These are phyloP conservation scores for Wickerhamiella alocasiicola DNA, from an alignment of 805 yeast species.

Conservation along the genomic window DNA sequence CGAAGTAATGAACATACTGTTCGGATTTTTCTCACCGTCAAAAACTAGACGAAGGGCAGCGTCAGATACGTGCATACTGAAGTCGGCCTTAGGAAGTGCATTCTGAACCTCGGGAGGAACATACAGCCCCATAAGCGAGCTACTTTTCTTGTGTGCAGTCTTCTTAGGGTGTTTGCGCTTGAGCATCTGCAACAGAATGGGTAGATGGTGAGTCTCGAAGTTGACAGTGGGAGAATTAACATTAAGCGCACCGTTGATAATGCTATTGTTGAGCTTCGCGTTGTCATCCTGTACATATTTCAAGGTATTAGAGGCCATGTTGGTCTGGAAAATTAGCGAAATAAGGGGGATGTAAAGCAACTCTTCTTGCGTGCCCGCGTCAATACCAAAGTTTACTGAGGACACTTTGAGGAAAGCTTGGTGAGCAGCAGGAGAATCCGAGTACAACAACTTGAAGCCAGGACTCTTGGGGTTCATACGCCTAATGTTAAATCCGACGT, in stretches of 20 bases:
- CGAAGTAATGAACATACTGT: conserved; percentile 26
- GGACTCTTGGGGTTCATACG: conserved; percentile 31
- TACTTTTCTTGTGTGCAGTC: background rate
- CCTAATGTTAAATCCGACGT: conserved; percentile 28
- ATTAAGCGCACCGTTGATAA: conserved; percentile 16
- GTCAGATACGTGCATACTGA: conserved; percentile 17
- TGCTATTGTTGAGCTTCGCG: conserved; percentile 19
- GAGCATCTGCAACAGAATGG: conserved; percentile 22
- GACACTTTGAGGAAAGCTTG: conserved; percentile 28
- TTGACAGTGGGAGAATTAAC: conserved; percentile 30
- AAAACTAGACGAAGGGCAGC: conserved; percentile 20
- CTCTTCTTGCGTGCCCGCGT: conserved; percentile 26
- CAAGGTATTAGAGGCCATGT: conserved; percentile 27
- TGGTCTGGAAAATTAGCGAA: conserved; percentile 27
- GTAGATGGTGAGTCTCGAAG: conserved; percentile 27
- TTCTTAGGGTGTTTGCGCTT: conserved; percentile 1
- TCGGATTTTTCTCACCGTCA: conserved; percentile 9
- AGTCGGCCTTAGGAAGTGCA: conserved; percentile 17
- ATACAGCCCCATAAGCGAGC: background rate
- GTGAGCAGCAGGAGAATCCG: conserved; percentile 28
- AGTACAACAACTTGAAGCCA: conserved; percentile 30
- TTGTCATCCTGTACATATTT: conserved; percentile 22
- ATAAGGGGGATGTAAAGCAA: conserved; percentile 30
- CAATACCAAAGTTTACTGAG: conserved; percentile 28
- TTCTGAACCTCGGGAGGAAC: conserved; percentile 15